Base-by-base conservation (phyloP, 495 filamentous ascomycete genomes). In the Cetradonia linearis region DNA sequence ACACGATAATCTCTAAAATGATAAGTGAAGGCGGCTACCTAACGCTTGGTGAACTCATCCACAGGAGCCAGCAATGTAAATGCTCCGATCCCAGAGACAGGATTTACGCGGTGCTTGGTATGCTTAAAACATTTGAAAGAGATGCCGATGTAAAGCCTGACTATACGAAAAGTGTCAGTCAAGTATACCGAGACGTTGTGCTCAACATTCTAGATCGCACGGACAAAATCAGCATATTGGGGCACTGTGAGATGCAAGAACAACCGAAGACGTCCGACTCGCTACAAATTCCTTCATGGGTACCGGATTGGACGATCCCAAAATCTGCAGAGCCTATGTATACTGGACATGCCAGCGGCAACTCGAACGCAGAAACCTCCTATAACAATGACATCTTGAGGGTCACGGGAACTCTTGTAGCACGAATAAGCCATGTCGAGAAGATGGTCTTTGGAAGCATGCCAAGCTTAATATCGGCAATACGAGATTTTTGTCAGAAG, bases 51-150 rank as follows among this genome's bases (percentile, higher is more conserved):
- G 10, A 9, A 6, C 16, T 38, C 16, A 38, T 60, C 2, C 5
- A 60, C 11, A 16, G 14, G 18, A 47, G 14, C 5, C 30, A n/a
- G 33, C 37, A 55, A 6, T 38, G 49, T 48, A 23, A 34, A n/a
- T 61, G 52, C 18, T 46, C 49, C n/a, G 59, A 61, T 61, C 33
- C 20, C 14, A 44, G 37, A 34, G 59, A 61, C 42, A 61, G 28
- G n/a, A 55, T 61, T 4, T 56, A 61, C 44, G 59, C 37, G 5
- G 28, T 61, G 3, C 34, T 46, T 31, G 48, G 40, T 44, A 38
- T 55, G 8, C 34, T 56, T 13, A 1, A 13, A 1, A 25, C 3
- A 3, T 33, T 25, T 9, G 28, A 18, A 54, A 36, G 2, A 34
- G 7, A 27, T 34, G 42, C 14, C 10, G 16, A 25, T 2, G 25